Percentiles rank a stretch among this genome's conserved stretches.
Evolutionary conservation across 257 asterid species (phyloP).

Genomic region (Ballota nigra): DNA sequence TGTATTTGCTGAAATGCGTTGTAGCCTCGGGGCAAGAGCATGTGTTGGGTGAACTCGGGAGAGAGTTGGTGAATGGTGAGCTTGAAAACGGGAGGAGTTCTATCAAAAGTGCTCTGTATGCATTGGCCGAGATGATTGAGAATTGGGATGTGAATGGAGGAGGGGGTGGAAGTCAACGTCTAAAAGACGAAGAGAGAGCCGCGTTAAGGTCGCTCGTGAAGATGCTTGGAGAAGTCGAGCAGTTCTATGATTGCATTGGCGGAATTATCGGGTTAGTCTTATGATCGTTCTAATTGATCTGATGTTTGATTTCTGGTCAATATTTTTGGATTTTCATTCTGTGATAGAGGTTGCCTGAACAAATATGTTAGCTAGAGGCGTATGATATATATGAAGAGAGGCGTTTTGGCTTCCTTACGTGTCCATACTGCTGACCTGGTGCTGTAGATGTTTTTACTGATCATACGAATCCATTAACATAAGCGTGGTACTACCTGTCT

Average conservation of each 20-base stretch:
- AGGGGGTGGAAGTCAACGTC: conserved; percentile 27
- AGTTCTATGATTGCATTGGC: conserved; percentile 90
- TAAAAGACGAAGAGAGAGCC: conserved; percentile 42
- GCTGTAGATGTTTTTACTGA: neutral
- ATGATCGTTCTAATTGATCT: conserved; percentile 4
- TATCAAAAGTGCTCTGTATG: conserved; percentile 63
- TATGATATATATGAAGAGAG: neutral
- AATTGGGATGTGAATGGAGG: conserved; percentile 60
- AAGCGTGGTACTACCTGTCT: neutral
- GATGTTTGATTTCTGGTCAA: neutral
- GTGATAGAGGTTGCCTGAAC: neutral
- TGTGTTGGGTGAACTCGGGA: conserved; percentile 48
- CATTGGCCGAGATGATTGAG: conserved; percentile 88
- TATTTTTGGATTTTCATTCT: neutral
- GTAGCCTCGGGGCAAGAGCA: conserved; percentile 90
- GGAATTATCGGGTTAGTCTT: conserved; percentile 88
- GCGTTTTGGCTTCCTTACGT: neutral
- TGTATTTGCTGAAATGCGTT: conserved; percentile 76
- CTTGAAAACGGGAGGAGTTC: conserved; percentile 41
- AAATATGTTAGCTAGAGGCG: conserved; percentile 2
- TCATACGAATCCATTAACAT: neutral
- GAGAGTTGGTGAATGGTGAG: conserved; percentile 31
- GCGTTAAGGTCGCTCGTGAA: conserved; percentile 69
- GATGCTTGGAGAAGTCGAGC: conserved; percentile 77
- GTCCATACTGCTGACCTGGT: neutral